phyloP scores from a whole-genome alignment of 73 alveolate species.

The Effrenium voratum region DNA sequence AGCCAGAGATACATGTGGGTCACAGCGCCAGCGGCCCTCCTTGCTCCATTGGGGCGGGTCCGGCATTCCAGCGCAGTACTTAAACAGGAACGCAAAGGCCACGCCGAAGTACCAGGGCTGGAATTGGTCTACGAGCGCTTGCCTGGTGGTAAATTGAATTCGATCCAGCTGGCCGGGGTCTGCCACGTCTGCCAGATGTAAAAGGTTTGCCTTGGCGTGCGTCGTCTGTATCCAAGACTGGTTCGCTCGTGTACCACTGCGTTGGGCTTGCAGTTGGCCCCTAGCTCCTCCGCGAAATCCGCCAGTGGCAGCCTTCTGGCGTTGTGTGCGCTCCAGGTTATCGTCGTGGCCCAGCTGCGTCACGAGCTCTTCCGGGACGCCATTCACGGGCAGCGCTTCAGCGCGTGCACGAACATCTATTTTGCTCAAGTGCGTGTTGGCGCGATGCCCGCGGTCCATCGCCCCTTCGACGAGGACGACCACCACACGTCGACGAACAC shows the following conservation, averaged over 20 bases:
- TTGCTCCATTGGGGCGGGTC: background rate
- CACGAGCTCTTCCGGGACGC: background rate
- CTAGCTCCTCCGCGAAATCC: background rate
- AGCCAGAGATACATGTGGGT: background rate
- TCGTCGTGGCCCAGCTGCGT: background rate
- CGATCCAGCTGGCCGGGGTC: background rate
- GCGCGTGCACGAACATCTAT: background rate
- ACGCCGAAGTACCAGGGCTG: constrained; percentile 16
- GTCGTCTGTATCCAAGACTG: background rate
- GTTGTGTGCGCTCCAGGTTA: background rate
- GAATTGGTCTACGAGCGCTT: background rate
- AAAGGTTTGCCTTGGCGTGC: background rate
- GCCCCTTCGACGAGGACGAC: background rate
- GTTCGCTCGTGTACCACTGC: background rate
- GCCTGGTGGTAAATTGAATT: background rate
- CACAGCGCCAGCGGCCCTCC: background rate
- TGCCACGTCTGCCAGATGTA: background rate
- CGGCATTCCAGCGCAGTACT: background rate
- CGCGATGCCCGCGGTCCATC: background rate
- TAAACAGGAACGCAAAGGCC: background rate
- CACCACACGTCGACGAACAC: background rate
- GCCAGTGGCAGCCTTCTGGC: background rate
- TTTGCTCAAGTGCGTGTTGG: background rate
- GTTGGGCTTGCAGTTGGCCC: background rate
- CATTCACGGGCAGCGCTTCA: background rate